Percentiles rank a stretch among this genome's conserved stretches.
These are phyloP conservation scores for Trichoderma sp. DNA, from an alignment of 2,329 filamentous ascomycete genomes.

Conservation along the genomic window DNA sequence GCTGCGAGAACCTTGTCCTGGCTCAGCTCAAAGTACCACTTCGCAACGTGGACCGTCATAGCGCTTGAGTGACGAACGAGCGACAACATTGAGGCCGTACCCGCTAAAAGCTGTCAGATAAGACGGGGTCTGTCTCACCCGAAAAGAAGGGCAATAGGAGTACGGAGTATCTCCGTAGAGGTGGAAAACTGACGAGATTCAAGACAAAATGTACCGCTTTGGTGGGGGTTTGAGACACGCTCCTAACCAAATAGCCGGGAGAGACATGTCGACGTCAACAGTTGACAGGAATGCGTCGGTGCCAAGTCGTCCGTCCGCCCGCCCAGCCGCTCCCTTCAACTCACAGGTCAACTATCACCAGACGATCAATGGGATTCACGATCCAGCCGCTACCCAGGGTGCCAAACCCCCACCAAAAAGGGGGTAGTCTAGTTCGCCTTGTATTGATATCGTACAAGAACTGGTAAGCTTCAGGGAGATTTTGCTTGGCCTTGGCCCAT, in stretches of 20 bases:
- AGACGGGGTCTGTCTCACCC: not conserved
- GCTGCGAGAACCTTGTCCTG: not conserved
- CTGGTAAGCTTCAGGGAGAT: not conserved
- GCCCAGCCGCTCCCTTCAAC: not conserved
- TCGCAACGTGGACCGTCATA: not conserved
- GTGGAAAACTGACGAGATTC: not conserved
- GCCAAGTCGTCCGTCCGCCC: not conserved
- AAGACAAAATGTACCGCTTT: not conserved
- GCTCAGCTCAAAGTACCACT: not conserved
- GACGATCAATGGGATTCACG: not conserved
- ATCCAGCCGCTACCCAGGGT: not conserved
- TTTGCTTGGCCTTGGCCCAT: not conserved
- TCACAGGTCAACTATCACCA: not conserved
- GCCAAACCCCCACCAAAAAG: not conserved
- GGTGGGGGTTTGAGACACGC: slow-evolving; percentile 4
- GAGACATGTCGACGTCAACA: not conserved
- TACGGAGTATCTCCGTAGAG: no score
- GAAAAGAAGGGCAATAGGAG: not conserved
- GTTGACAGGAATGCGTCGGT: not conserved
- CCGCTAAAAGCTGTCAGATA: not conserved
- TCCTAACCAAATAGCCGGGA: not conserved
- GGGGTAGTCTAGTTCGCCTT: not conserved
- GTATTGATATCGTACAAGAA: not conserved
- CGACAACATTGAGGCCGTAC: not conserved
- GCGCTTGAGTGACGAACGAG: not conserved